These are phyloP conservation scores for Carex kokanica DNA, from an alignment of 176 grass and related monocot species.

Conservation along the genomic window DNA sequence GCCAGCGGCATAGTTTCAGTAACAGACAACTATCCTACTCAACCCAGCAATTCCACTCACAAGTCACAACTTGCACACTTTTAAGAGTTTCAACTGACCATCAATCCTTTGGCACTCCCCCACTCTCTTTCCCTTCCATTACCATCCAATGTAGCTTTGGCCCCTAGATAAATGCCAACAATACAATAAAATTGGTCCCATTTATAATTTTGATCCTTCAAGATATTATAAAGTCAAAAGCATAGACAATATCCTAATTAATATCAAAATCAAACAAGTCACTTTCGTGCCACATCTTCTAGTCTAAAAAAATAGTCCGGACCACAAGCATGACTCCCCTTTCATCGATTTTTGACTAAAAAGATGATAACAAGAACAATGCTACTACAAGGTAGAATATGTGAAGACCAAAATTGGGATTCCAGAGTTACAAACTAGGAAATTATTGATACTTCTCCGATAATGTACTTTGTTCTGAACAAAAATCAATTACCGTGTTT, in stretches of 20 bases:
- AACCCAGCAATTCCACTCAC: neutral
- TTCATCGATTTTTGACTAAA: neutral
- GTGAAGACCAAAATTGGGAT: neutral
- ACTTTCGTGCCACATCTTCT: neutral
- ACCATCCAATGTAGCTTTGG: conserved; percentile 86
- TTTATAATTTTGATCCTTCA: neutral
- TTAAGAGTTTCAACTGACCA: neutral
- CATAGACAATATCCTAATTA: neutral
- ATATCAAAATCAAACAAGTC: neutral
- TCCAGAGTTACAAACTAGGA: neutral
- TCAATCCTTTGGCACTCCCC: neutral
- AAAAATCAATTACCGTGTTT: neutral
- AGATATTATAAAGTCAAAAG: neutral
- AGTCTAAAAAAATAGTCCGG: neutral
- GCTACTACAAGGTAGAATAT: neutral
- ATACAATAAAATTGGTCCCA: neutral
- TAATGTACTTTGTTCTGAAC: conserved; percentile 1
- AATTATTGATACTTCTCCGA: neutral
- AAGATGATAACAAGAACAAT: neutral
- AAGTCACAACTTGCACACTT: neutral
- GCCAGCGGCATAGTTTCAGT: neutral
- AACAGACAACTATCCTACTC: neutral
- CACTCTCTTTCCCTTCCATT: conserved; percentile 34
- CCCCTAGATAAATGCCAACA: conserved; percentile 41
- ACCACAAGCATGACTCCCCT: neutral